phyloP scores from a whole-genome alignment of 75 land plant genomes.

The Cupressus sempervirens region DNA sequence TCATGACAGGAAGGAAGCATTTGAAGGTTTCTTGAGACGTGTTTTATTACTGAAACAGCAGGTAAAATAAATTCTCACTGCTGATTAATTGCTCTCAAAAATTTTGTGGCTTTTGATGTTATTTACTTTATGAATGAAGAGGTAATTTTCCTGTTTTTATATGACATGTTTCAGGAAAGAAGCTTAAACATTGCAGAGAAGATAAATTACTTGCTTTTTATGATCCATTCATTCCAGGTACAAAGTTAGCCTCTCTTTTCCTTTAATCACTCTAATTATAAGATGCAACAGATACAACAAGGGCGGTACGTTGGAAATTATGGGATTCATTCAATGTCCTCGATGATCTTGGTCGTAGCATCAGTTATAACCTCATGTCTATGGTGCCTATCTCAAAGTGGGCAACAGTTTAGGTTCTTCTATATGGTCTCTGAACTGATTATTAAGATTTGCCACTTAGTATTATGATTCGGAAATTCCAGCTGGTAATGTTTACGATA shows the following conservation, averaged over 20 bases:
- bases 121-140: neutral
- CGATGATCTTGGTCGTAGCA: neutral
- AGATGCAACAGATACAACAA: neutral
- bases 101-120: neutral
- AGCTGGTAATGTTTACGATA: neutral
- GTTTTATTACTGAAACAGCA: constrained; percentile 80
- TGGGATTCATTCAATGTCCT: neutral
- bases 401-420: neutral
- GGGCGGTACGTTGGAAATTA: neutral
- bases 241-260: neutral
- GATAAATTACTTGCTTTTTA: constrained; percentile 89
- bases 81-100: constrained; percentile 4
- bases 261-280: neutral
- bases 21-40: constrained; percentile 69
- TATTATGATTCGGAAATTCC: neutral
- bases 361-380: neutral
- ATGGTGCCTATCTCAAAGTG: neutral
- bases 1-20: constrained; percentile 75
- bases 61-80: constrained; percentile 26
- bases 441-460: neutral
- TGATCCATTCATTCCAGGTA: constrained; percentile 99
- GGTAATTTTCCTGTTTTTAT: neutral
- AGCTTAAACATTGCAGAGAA: constrained; percentile 71
- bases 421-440: neutral
- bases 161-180: constrained; percentile 41